Evolutionary conservation across 257 asterid species (phyloP), one percentile per base, ranked within the genome.

Genomic region (Salvia splendens): DNA sequence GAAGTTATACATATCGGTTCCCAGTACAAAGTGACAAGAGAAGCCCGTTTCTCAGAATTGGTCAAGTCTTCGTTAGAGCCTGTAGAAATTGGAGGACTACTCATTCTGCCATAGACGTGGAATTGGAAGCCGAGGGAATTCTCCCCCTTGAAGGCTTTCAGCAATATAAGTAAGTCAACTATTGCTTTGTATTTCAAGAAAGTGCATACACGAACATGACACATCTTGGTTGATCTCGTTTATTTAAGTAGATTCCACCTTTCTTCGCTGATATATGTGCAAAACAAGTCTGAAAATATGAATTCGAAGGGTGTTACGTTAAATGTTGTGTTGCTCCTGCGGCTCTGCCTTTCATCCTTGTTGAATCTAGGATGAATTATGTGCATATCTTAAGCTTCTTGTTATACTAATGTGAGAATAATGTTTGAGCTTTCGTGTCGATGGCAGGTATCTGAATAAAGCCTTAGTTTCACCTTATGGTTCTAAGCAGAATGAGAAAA

Each of bases 1-100:
- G 95, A 47, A 81, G 87, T 7, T 49, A 12, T 41, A 83, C 96
- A 3, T 89, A 86, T 63, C 79, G 92, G 3, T 86, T 83, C 47
- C 79, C 67, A 15, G 33, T 35, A 43, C 61, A 63, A n/a, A 57
- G 40, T 60, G 83, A 76, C 12, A 73, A 80, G 56, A 65, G 64
- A 70, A 86, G 28, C 64, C 84, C 96, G 0, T 77, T 86, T 60
- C 62, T 70, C 24, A 78, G 94, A 68, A 86, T 88, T 30, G 85
- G 86, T 49, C 73, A 10, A 8, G 96, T 83, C 10, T 84, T 83
- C 61, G 72, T 75, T 15, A 73, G 77, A 65, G 84, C 91, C 5
- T 80, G 63, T 59, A 78, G 70, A 59, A 86, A 82, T 71, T 75
- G 89, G 85, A 55, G 24, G 67, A 75, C 76, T 10, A 58, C 61